phyloP scores from a whole-genome alignment of 345 rosid species.

The Euphorbia lathyris region DNA sequence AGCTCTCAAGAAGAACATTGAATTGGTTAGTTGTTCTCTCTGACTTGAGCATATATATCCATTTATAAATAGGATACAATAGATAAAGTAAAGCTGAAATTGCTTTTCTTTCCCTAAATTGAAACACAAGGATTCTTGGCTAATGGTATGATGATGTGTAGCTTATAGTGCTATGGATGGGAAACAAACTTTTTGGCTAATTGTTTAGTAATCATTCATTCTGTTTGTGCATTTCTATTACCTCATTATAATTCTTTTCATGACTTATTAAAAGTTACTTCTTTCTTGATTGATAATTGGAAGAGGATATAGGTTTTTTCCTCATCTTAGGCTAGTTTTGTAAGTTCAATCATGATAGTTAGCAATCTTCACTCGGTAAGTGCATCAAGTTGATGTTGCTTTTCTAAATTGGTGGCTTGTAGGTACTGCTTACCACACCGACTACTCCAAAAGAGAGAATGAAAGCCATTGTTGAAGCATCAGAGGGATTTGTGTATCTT shows the following conservation, averaged over 20 bases:
- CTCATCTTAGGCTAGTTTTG: not conserved
- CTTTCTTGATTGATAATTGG: not conserved
- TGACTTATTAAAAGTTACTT: not conserved
- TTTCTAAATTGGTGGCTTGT: not conserved
- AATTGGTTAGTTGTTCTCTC: constrained; percentile 43
- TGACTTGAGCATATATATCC: not conserved
- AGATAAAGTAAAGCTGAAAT: not conserved
- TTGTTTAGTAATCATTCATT: not conserved
- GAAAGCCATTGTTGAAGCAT: constrained; percentile 76
- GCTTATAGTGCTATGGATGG: not conserved
- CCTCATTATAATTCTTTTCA: not conserved
- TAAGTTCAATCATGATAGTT: not conserved
- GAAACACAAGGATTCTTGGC: not conserved
- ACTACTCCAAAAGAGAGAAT: constrained; percentile 70
- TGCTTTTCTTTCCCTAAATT: not conserved
- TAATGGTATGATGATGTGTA: not conserved
- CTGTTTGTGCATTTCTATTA: too few relatives aligned
- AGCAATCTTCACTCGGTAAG: not conserved
- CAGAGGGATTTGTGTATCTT: constrained; percentile 85
- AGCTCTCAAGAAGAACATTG: constrained; percentile 71
- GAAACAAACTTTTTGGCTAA: not conserved
- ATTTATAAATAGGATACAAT: constrained; percentile 2
- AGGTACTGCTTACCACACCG: constrained; percentile 90
- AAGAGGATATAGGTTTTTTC: not conserved
- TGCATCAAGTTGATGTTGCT: not conserved